phyloP scores from a whole-genome alignment of 345 rosid species.

The Anastatica hierochuntica region DNA sequence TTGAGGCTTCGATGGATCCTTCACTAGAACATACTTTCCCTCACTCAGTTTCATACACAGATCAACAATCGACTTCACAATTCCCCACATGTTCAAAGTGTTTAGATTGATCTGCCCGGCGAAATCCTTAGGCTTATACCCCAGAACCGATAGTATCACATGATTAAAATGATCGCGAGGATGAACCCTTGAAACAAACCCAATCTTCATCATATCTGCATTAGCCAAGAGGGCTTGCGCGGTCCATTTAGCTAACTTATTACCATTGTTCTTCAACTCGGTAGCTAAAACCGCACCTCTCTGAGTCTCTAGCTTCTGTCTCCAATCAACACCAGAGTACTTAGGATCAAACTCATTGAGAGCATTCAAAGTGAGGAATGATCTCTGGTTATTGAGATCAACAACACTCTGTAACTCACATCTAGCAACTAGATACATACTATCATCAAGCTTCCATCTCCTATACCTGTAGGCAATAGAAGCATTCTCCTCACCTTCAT shows the following conservation, averaged over 20 bases:
- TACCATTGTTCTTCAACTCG: conserved; percentile 91
- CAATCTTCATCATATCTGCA: conserved; percentile 96
- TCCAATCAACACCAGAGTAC: conserved; percentile 94
- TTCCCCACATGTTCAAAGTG: conserved; percentile 92
- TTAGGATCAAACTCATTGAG: conserved; percentile 94
- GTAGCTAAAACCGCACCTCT: conserved; percentile 95
- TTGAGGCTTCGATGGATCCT: conserved; percentile 91
- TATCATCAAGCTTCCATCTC: conserved; percentile 88
- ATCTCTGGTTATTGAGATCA: conserved; percentile 69
- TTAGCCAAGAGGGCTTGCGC: conserved; percentile 82
- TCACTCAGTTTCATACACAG: conserved; percentile 63
- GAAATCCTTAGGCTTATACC: conserved; percentile 86
- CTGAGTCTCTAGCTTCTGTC: conserved; percentile 96
- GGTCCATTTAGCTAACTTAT: conserved; percentile 95
- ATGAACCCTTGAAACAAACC: conserved; percentile 92
- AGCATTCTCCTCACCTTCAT: conserved; percentile 94
- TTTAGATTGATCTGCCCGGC: conserved; percentile 86
- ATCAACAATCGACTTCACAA: conserved; percentile 86
- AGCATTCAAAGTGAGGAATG: conserved; percentile 76
- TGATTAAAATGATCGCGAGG: conserved; percentile 98
- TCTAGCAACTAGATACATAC: conserved; percentile 65
- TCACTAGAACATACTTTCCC: conserved; percentile 63
- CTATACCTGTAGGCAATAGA: conserved; percentile 89
- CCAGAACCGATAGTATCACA: conserved; percentile 77
- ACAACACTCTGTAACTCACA: conserved; percentile 90